Conservation (phyloP, 2,329 filamentous ascomycete genomes). For the Geosmithia morbida region DNA sequence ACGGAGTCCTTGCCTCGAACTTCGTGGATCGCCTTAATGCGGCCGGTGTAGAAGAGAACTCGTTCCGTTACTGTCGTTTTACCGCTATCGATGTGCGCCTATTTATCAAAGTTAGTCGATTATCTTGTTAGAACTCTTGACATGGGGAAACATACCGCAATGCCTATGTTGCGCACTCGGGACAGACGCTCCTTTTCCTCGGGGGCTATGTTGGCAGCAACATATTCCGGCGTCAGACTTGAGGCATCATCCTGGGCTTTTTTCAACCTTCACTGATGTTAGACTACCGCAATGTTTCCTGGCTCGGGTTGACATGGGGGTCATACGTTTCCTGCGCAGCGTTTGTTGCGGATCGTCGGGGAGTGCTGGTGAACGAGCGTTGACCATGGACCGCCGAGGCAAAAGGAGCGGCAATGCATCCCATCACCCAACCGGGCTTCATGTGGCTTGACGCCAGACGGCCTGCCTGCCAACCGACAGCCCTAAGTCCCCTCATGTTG, state of each 20-base stretch:
- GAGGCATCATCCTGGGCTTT: slow-evolving; percentile 39
- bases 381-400: slow-evolving; percentile 9
- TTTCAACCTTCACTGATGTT: slow-evolving; percentile 20
- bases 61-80: slow-evolving; percentile 96
- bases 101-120: background rate
- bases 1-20: slow-evolving; percentile 89
- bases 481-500: slow-evolving; percentile 24
- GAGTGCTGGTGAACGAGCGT: slow-evolving; percentile 19
- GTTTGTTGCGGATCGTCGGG: slow-evolving; percentile 9
- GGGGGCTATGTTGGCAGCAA: slow-evolving; percentile 68
- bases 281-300: slow-evolving; percentile 1
- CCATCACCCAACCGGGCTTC: slow-evolving; percentile 11
- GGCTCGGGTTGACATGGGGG: slow-evolving; percentile 1
- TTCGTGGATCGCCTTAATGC: slow-evolving; percentile 95
- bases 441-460: slow-evolving; percentile 17
- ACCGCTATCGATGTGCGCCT: slow-evolving; percentile 96
- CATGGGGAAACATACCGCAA: slow-evolving; percentile 48
- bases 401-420: slow-evolving; percentile 11
- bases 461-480: slow-evolving; percentile 25
- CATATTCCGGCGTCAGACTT: slow-evolving; percentile 37
- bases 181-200: slow-evolving; percentile 66
- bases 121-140: background rate
- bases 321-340: slow-evolving; percentile 28
- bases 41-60: slow-evolving; percentile 94
- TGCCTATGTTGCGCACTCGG: slow-evolving; percentile 90